Base-by-base conservation (phyloP, 192 early-diverging fungal genomes). In the Linnemannia exigua region DNA sequence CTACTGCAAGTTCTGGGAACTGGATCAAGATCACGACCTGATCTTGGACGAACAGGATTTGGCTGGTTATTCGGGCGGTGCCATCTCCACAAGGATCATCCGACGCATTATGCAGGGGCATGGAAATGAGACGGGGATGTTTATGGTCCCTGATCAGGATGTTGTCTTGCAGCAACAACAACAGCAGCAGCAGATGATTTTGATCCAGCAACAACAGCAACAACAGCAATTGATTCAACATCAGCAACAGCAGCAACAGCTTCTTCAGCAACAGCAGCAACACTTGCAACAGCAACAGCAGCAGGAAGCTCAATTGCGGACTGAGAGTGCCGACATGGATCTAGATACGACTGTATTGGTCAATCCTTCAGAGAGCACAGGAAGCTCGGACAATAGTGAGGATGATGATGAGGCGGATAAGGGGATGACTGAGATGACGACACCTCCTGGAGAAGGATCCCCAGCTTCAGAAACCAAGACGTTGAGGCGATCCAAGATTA, bases 1-100 rank as follows among this genome's bases (percentile, higher is more conserved):
- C 3, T 99, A 98, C 82, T 98, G 97, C 91, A 98, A 96, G 87
- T 99, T 99, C 87, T 99, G 96, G 95, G 96, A 96, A 79, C 89
- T 98, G 67, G 98, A 99, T 89, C 87, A 91, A 33, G 96, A 98
- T 83, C 97, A 97, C 73, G 96, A 98, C 81, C 90, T 96, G 74
- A 84, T 95, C 46, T 91, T 98, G 63, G 90, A 93, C 58, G 90
- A 92, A 46, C 80, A 90, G 37, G 94, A 95, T 70, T 87, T 99
- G 70, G 50, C 90, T 12, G 87, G 90, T 67, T 99, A 98, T 89
- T 95, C 95, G 74, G 92, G 89, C 33, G 88, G 91, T 35, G 89
- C 93, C 5, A 89, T 99, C 36, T 96, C 96, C 16, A 82, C 87
- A 4, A 90, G 93, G 41, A 90, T 94, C 31, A 91, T 96, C 35